Evolutionary conservation across 768 basidiomycete species (phyloP).

Genomic region (Pisolithus microcarpus): DNA sequence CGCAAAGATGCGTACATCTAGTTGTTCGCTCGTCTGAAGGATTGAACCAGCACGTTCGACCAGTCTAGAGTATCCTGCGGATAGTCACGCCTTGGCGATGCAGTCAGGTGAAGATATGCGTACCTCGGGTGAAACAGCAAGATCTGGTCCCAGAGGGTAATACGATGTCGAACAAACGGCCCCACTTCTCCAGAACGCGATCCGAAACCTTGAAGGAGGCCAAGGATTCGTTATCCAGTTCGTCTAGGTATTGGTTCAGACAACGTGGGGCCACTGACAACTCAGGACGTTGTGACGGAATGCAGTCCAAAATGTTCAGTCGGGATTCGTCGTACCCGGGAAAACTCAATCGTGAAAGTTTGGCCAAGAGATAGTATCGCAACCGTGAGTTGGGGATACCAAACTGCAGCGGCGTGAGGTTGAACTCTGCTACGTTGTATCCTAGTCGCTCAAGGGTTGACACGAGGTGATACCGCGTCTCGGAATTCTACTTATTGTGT

Average conservation of each 20-base stretch:
- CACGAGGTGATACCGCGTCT: conserved; percentile 51
- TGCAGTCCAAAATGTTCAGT: conserved; percentile 39
- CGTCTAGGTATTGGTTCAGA: conserved; percentile 12
- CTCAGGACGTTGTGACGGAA: conserved; percentile 41
- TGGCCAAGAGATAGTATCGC: conserved; percentile 75
- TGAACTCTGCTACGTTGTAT: conserved; percentile 53
- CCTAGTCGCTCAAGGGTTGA: conserved; percentile 45
- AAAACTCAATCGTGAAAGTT: conserved; percentile 37
- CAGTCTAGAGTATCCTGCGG: background rate
- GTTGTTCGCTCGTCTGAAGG: conserved; percentile 58
- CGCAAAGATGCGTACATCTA: conserved; percentile 43
- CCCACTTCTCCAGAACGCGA: conserved; percentile 66
- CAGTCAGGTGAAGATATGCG: background rate
- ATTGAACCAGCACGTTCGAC: conserved; percentile 77
- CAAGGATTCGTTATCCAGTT: conserved; percentile 8
- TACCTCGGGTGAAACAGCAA: conserved; percentile 81
- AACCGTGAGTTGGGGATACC: conserved; percentile 77
- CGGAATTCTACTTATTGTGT: conserved; percentile 44
- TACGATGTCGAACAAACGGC: conserved; percentile 74
- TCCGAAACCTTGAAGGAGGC: conserved; percentile 43
- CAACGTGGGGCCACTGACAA: conserved; percentile 7
- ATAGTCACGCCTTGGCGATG: too few species aligned
- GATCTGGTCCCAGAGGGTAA: conserved; percentile 51
- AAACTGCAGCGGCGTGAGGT: conserved; percentile 71
- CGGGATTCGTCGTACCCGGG: conserved; percentile 11